Conservation (phyloP, 2,329 filamentous ascomycete genomes). For the Zasmidium angulare region DNA sequence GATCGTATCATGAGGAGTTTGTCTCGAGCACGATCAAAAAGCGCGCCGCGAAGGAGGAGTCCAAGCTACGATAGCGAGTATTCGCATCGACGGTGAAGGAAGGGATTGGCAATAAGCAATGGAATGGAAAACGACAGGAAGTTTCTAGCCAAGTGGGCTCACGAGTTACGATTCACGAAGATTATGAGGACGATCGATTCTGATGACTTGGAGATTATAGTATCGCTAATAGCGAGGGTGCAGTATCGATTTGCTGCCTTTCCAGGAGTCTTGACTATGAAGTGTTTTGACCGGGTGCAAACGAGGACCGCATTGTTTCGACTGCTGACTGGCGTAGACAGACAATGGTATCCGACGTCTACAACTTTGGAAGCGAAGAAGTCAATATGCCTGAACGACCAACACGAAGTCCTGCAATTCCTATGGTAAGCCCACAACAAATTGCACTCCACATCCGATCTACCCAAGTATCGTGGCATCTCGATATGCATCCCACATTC, state of each 20-base stretch:
- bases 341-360: too few species aligned
- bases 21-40: slow-evolving; percentile 1
- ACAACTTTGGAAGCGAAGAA: too few species aligned
- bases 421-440: too few species aligned
- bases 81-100: slow-evolving; percentile 1
- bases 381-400: too few species aligned
- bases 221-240: neutral
- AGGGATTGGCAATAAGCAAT: neutral
- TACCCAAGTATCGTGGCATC: too few species aligned
- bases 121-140: neutral
- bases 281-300: too few species aligned
- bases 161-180: neutral
- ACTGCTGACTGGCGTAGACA: too few species aligned
- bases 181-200: neutral
- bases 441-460: too few species aligned
- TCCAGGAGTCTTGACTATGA: too few species aligned
- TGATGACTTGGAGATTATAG: neutral
- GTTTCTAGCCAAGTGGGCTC: neutral
- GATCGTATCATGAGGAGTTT: slow-evolving; percentile 2
- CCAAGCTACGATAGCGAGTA: slow-evolving; percentile 7
- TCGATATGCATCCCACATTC: too few species aligned
- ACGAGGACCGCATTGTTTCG: too few species aligned
- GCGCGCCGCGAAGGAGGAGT: slow-evolving; percentile 3
- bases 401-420: too few species aligned
- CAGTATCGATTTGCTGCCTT: neutral